Evolutionary conservation across 768 basidiomycete species (phyloP).

Genomic region (Symmetrospora coprosmae): DNA sequence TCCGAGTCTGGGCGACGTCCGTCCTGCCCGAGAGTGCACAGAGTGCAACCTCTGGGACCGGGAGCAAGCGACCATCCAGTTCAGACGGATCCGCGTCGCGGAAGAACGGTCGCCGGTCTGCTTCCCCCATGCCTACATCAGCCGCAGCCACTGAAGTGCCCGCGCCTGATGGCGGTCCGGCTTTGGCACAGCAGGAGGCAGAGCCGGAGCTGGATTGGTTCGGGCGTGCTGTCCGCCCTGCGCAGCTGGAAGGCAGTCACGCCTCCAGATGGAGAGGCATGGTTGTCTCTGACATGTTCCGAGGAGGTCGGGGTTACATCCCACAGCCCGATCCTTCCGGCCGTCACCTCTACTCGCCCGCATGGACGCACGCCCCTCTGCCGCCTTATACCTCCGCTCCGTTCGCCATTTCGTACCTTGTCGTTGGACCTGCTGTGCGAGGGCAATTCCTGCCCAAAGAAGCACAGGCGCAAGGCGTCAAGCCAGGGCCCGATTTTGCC

Average conservation of each 20-base stretch:
- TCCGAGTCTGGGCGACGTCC: slow-evolving; percentile 2
- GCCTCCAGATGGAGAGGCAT: neutral
- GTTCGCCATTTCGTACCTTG: slow-evolving; percentile 37
- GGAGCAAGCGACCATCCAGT: too few relatives aligned
- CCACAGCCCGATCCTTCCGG: slow-evolving; percentile 17
- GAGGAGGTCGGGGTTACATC: neutral
- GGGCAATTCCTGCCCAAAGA: slow-evolving; percentile 60
- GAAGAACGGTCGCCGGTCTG: too few relatives aligned
- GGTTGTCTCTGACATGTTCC: neutral
- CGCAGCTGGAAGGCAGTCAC: neutral
- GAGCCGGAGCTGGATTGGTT: neutral
- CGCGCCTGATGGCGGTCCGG: too few relatives aligned
- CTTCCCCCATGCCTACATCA: too few relatives aligned
- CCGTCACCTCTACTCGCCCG: slow-evolving; percentile 15
- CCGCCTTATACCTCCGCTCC: slow-evolving; percentile 20
- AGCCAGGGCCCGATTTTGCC: slow-evolving; percentile 47
- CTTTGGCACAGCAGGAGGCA: too few relatives aligned
- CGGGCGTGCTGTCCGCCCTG: neutral
- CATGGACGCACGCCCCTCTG: slow-evolving; percentile 18
- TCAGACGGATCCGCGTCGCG: too few relatives aligned
- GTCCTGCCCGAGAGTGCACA: too few relatives aligned
- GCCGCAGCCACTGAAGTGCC: too few relatives aligned
- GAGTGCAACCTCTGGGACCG: too few relatives aligned
- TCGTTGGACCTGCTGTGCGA: slow-evolving; percentile 41
- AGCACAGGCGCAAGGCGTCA: slow-evolving; percentile 52